These are phyloP conservation scores for Entophlyctis luteolus DNA, from an alignment of 192 early-diverging fungal genomes.

Conservation along the genomic window DNA sequence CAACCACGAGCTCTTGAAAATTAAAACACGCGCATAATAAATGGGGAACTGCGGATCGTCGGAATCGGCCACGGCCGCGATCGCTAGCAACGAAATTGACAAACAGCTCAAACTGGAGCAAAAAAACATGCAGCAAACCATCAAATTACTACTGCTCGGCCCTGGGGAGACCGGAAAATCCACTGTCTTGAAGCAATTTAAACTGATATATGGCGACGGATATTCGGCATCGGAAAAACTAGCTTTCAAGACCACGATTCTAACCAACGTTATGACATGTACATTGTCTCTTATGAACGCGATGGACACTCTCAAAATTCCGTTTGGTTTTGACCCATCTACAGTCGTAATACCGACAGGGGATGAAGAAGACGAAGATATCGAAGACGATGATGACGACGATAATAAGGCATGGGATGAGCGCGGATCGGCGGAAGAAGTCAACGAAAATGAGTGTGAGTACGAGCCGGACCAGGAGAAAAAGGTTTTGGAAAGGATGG, in stretches of 20 bases:
- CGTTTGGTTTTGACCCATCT: conserved; percentile 50
- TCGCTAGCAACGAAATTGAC: conserved; percentile 50
- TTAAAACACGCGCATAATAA: not conserved
- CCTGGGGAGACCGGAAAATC: conserved; percentile 50
- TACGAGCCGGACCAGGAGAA: conserved; percentile 42
- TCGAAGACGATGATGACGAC: not conserved
- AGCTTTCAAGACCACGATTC: conserved; percentile 32
- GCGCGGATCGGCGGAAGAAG: not conserved
- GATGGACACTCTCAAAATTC: conserved; percentile 36
- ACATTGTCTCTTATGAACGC: conserved; percentile 33
- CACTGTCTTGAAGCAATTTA: conserved; percentile 48
- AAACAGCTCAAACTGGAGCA: conserved; percentile 45
- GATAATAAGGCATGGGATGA: not conserved
- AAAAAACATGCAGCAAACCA: conserved; percentile 6
- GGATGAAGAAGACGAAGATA: not conserved
- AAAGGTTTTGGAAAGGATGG: conserved; percentile 75
- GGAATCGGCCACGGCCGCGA: conserved; percentile 50
- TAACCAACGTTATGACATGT: conserved; percentile 37
- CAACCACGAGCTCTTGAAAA: not conserved
- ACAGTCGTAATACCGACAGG: not conserved
- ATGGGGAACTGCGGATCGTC: conserved; percentile 17
- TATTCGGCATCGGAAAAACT: conserved; percentile 33
- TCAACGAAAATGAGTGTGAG: not conserved
- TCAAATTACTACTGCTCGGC: conserved; percentile 41
- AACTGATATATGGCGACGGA: conserved; percentile 37